A percentile compares a stretch with the other conserved stretches of the same genome.
phyloP scores from a whole-genome alignment of 78 protist genomes.

The Acrasis kona region DNA sequence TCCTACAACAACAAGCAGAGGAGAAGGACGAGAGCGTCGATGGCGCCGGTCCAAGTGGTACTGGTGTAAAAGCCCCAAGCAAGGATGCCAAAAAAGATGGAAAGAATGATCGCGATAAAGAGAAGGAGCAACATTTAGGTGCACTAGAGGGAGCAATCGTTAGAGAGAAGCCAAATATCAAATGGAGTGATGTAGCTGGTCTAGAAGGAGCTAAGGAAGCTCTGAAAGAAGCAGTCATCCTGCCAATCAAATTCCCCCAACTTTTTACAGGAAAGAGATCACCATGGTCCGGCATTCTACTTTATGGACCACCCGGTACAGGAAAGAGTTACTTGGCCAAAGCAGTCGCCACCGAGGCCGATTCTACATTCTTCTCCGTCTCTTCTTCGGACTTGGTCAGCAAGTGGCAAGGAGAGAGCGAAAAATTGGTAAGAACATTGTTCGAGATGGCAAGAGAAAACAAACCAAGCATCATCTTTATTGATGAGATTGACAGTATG shows the following conservation, averaged over 20 bases:
- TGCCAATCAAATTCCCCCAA: slow-evolving; percentile 93
- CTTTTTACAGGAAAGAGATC: slow-evolving; percentile 85
- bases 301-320: slow-evolving; percentile 98
- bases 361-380: slow-evolving; percentile 87
- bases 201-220: slow-evolving; percentile 91
- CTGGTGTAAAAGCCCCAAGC: neutral
- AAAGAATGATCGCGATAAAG: slow-evolving; percentile 26
- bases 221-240: slow-evolving; percentile 89
- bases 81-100: neutral
- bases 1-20: neutral
- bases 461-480: slow-evolving; percentile 88
- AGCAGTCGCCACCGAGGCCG: slow-evolving; percentile 97
- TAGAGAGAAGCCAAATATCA: slow-evolving; percentile 91
- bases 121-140: neutral
- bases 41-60: neutral
- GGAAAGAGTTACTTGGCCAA: slow-evolving; percentile 95
- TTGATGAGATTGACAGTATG: slow-evolving; percentile 97
- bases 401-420: slow-evolving; percentile 95
- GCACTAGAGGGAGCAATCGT: slow-evolving; percentile 53
- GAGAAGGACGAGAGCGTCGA: neutral
- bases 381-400: slow-evolving; percentile 88
- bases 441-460: slow-evolving; percentile 90
- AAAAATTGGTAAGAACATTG: slow-evolving; percentile 77
- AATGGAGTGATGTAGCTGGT: slow-evolving; percentile 95
- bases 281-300: slow-evolving; percentile 97